These are phyloP conservation scores for Acer saccharum DNA, from an alignment of 345 rosid species.

Conservation along the genomic window DNA sequence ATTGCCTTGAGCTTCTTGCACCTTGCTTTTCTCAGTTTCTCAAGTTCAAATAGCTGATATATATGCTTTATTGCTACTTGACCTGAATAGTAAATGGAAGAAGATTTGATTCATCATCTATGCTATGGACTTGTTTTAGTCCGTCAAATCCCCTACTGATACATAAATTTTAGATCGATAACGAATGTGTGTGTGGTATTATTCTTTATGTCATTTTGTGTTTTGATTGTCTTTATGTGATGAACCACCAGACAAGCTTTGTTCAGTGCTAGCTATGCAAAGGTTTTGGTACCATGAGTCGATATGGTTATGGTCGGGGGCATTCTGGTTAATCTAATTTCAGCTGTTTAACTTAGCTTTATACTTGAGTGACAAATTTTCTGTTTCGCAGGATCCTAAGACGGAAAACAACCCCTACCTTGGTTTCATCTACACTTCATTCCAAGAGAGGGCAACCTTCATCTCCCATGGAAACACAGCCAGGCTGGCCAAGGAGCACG, in stretches of 20 bases:
- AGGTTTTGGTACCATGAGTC: not conserved
- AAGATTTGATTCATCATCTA: not conserved
- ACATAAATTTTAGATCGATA: not conserved
- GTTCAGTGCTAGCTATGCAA: not conserved
- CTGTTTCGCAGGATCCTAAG: slow-evolving; percentile 57
- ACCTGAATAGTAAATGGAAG: not conserved
- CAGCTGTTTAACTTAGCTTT: not conserved
- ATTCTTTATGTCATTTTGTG: not conserved
- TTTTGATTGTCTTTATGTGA: not conserved
- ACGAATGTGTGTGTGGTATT: not conserved
- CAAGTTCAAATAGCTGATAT: not conserved
- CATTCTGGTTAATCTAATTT: not conserved
- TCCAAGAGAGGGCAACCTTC: slow-evolving; percentile 81
- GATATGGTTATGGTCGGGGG: not conserved
- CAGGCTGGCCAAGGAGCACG: slow-evolving; percentile 58
- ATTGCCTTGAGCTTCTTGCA: not conserved
- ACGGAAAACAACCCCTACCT: slow-evolving; percentile 76
- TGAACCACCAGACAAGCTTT: not conserved
- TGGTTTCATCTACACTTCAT: slow-evolving; percentile 76
- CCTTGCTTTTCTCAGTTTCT: not conserved
- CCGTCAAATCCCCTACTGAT: not conserved
- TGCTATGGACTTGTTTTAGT: not conserved
- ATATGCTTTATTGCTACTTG: not conserved
- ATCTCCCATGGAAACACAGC: slow-evolving; percentile 83
- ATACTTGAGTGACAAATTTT: not conserved